A percentile compares a stretch with the other conserved stretches of the same genome.
Conservation (phyloP, 192 early-diverging fungal species). For the Entomortierella beljakovae region DNA sequence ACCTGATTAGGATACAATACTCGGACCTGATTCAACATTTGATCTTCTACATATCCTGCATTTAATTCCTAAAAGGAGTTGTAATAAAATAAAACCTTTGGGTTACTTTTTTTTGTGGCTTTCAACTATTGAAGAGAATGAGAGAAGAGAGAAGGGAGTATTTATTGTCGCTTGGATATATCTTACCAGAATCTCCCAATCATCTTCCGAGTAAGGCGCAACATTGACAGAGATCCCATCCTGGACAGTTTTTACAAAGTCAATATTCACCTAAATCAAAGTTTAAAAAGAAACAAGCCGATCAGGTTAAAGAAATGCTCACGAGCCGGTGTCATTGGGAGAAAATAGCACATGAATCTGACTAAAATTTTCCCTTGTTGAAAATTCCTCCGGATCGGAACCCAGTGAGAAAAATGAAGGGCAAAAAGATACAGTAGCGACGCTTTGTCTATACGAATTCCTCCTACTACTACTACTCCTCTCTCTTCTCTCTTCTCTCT, state of each 20-base stretch:
- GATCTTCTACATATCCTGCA: conserved; percentile 78
- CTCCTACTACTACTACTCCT: not conserved
- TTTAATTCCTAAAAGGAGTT: conserved; percentile 72
- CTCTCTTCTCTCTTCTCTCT: not conserved
- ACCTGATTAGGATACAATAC: conserved; percentile 74
- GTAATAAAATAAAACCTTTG: too few relatives aligned
- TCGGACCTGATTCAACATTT: conserved; percentile 75
- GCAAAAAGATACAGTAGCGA: too few relatives aligned
- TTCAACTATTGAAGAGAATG: too few relatives aligned
- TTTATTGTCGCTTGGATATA: not conserved
- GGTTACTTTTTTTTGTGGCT: not conserved
- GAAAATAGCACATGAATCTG: too few relatives aligned
- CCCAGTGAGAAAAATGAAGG: too few relatives aligned
- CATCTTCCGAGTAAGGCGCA: conserved; percentile 76
- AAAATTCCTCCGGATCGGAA: too few relatives aligned
- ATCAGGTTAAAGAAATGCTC: too few relatives aligned
- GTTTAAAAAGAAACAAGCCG: not conserved
- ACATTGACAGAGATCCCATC: conserved; percentile 72
- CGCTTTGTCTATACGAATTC: not conserved
- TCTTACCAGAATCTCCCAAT: conserved; percentile 84
- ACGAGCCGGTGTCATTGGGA: too few relatives aligned
- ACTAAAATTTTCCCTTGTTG: too few relatives aligned
- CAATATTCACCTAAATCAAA: conserved; percentile 62
- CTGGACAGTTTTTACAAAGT: conserved; percentile 66
- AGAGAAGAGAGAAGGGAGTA: not conserved